These are phyloP conservation scores for Alternaria consortialis DNA, from an alignment of 2,329 filamentous ascomycete genomes.

Conservation along the genomic window DNA sequence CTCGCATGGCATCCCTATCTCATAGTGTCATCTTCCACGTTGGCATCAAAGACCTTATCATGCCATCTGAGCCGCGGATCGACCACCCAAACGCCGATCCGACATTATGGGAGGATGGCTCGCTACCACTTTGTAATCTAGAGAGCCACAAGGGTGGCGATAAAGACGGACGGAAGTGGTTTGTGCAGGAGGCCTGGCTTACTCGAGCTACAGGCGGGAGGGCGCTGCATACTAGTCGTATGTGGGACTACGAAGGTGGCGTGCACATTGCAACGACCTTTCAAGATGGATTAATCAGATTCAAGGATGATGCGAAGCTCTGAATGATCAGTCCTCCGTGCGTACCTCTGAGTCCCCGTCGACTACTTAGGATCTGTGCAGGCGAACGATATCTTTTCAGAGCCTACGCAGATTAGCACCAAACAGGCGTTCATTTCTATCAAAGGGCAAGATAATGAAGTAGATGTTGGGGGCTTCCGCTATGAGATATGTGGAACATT, in stretches of 20 bases:
- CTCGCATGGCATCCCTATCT: slow-evolving; percentile 43
- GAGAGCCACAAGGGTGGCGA: slow-evolving; percentile 24
- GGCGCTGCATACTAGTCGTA: slow-evolving; percentile 37
- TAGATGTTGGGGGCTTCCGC: neutral
- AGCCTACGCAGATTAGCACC: neutral
- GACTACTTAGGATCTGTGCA: neutral
- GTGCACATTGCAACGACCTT: slow-evolving; percentile 45
- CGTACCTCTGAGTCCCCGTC: neutral
- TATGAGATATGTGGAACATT: neutral
- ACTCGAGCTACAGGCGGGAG: slow-evolving; percentile 36
- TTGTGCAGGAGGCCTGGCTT: slow-evolving; percentile 42
- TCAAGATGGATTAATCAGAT: slow-evolving; percentile 45
- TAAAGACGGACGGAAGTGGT: slow-evolving; percentile 44
- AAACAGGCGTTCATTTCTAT: neutral
- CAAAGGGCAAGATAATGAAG: neutral
- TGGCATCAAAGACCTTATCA: slow-evolving; percentile 35
- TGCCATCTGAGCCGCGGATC: slow-evolving; percentile 35
- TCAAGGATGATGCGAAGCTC: slow-evolving; percentile 17
- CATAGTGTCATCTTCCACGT: slow-evolving; percentile 49
- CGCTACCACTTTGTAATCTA: slow-evolving; percentile 34
- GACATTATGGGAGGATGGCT: slow-evolving; percentile 34
- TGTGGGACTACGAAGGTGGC: slow-evolving; percentile 44
- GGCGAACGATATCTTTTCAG: neutral
- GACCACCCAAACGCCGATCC: slow-evolving; percentile 34
- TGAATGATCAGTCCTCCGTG: neutral